phyloP scores from a whole-genome alignment of 768 basidiomycete genomes.

The Suillus clintonianus region DNA sequence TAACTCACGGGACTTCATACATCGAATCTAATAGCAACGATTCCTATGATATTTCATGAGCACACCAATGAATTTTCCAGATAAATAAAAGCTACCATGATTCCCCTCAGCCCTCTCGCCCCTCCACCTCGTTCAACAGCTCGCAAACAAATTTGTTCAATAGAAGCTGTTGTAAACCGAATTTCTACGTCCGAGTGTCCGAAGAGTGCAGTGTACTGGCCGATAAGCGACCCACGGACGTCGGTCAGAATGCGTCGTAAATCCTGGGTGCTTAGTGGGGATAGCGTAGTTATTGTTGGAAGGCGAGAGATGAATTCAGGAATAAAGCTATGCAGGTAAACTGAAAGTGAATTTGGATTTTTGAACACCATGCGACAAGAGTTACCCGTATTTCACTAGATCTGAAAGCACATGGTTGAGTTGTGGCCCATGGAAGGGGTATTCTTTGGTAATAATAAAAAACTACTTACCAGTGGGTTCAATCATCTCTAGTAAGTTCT shows the following conservation, averaged over 20 bases:
- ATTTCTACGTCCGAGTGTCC: conserved; percentile 84
- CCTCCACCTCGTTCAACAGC: conserved; percentile 86
- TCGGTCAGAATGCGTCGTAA: conserved; percentile 90
- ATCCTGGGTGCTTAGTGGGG: conserved; percentile 78
- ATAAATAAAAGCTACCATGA: conserved; percentile 57
- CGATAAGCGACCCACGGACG: conserved; percentile 87
- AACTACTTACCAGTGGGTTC: conserved; percentile 61
- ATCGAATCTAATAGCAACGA: conserved; percentile 81
- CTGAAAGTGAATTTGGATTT: background rate
- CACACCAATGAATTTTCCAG: background rate
- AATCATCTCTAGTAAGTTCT: conserved; percentile 63
- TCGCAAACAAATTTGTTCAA: conserved; percentile 79
- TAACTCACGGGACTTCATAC: conserved; percentile 87
- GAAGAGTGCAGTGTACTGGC: conserved; percentile 86
- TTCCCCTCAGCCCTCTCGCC: conserved; percentile 85
- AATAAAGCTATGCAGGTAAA: conserved; percentile 61
- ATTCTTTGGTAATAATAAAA: background rate
- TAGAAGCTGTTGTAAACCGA: conserved; percentile 78
- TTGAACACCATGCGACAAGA: background rate
- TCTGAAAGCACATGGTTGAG: conserved; percentile 43
- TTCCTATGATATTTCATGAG: conserved; percentile 52
- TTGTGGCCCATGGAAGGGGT: background rate
- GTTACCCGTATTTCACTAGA: conserved; percentile 80
- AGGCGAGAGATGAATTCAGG: conserved; percentile 94
- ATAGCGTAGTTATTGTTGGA: conserved; percentile 87